Conservation (phyloP, 1,284 basidiomycete species). For the Fomitopsis betulina region DNA sequence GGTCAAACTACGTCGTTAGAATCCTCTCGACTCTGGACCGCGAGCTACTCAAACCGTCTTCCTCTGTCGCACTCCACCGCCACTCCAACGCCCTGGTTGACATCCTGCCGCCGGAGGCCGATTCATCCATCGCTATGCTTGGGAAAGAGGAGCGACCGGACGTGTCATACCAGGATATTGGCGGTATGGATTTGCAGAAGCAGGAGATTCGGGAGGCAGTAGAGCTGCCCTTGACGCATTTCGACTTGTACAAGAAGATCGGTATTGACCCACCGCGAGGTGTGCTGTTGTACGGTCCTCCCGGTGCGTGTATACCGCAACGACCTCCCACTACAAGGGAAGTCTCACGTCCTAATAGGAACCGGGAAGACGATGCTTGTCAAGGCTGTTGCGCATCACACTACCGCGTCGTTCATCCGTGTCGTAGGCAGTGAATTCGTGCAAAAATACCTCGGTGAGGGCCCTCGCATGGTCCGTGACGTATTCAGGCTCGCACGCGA, state of each 20-base stretch:
- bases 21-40: slow-evolving; percentile 97
- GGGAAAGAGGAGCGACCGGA: slow-evolving; percentile 92
- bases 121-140: slow-evolving; percentile 95
- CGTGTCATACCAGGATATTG: slow-evolving; percentile 87
- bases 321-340: background rate
- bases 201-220: slow-evolving; percentile 99
- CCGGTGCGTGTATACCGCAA: slow-evolving; percentile 46
- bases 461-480: slow-evolving; percentile 99
- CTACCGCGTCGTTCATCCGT: slow-evolving; percentile 95
- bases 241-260: slow-evolving; percentile 98
- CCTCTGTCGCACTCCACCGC: slow-evolving; percentile 95
- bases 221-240: slow-evolving; percentile 96
- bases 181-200: slow-evolving; percentile 97
- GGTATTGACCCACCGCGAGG: slow-evolving; percentile 98
- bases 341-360: slow-evolving; percentile 42
- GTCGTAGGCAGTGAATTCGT: slow-evolving; percentile 99
- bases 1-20: slow-evolving; percentile 97
- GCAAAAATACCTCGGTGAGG: slow-evolving; percentile 99
- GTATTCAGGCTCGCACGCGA: slow-evolving; percentile 97
- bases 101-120: slow-evolving; percentile 97
- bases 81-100: slow-evolving; percentile 99
- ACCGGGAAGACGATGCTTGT: slow-evolving; percentile 99
- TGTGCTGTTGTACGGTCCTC: slow-evolving; percentile 90
- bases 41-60: slow-evolving; percentile 95
- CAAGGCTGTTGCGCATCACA: slow-evolving; percentile 97